Evolutionary conservation across 805 yeast species (phyloP).

Genomic region (Metschnikowia rubicola): DNA sequence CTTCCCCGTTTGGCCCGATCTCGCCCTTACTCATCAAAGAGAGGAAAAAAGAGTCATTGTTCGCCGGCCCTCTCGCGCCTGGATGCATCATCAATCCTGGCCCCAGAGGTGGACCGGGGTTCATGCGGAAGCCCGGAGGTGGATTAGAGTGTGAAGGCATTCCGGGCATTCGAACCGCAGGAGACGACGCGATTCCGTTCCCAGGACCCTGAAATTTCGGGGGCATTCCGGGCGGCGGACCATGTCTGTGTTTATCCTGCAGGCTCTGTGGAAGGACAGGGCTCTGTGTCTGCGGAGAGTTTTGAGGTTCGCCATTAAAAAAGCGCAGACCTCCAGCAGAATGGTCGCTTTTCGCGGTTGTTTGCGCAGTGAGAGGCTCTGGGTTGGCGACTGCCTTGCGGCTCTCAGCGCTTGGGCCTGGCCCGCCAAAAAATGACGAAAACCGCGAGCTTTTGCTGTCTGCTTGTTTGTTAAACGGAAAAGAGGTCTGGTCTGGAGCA

Average conservation of each 20-base stretch:
- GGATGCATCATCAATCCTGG: constrained; percentile 4
- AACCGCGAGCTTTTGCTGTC: constrained; percentile 25
- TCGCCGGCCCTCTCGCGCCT: constrained; percentile 3
- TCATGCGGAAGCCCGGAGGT: constrained; percentile 4
- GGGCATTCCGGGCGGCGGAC: constrained; percentile 10
- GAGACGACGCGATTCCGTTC: neutral
- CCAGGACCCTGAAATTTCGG: constrained; percentile 3
- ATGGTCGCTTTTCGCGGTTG: neutral
- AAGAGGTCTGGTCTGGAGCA: constrained; percentile 5
- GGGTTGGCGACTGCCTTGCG: neutral
- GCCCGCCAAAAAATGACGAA: constrained; percentile 17
- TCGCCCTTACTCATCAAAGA: constrained; percentile 41
- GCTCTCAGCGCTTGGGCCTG: neutral
- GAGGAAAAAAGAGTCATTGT: constrained; percentile 46
- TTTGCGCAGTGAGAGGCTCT: neutral
- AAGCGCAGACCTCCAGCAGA: constrained; percentile 10
- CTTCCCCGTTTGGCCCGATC: neutral
- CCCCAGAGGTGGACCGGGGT: constrained; percentile 3
- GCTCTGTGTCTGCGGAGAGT: neutral
- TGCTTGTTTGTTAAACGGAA: constrained; percentile 9
- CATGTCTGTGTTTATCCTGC: constrained; percentile 2
- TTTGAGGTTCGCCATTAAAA: constrained; percentile 1
- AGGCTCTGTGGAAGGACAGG: neutral
- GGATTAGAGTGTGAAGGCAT: constrained; percentile 1
- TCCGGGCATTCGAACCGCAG: neutral